Evolutionary conservation across 768 basidiomycete genomes (phyloP).

Genomic region (Rhodotorula kratochvilovae): DNA sequence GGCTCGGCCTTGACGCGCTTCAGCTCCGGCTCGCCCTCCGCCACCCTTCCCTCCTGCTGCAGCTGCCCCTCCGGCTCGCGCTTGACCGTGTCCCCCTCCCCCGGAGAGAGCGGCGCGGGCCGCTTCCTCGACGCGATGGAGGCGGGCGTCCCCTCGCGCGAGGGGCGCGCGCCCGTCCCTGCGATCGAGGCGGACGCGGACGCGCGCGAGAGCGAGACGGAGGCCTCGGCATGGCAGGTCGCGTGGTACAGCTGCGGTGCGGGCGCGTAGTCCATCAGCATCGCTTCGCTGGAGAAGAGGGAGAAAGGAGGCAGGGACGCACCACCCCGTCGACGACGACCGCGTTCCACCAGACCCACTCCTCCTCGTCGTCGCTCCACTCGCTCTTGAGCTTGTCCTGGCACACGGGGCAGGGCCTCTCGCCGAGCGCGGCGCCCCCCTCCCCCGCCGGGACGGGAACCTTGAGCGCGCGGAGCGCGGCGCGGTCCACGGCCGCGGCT

Average conservation of each 20-base stretch:
- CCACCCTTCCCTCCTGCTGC: not conserved
- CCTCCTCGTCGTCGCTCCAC: conserved; percentile 91
- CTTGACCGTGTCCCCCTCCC: not conserved
- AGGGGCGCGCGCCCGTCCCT: not conserved
- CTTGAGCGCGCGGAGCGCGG: conserved; percentile 59
- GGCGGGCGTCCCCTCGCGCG: conserved; percentile 12
- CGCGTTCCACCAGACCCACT: conserved; percentile 96
- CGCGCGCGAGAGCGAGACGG: not conserved
- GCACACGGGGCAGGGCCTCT: conserved; percentile 88
- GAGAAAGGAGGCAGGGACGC: not conserved
- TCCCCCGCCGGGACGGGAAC: conserved; percentile 60
- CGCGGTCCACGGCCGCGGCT: conserved; percentile 48
- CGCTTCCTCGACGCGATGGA: not conserved
- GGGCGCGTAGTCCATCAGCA: no score
- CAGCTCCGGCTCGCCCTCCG: not conserved
- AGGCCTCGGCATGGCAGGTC: conserved; percentile 35
- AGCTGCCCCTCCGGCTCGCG: not conserved
- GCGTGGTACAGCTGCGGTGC: conserved; percentile 34
- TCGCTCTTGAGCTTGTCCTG: conserved; percentile 87
- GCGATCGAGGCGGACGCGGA: not conserved
- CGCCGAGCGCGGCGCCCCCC: conserved; percentile 56
- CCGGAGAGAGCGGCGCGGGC: not conserved
- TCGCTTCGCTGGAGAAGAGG: not conserved
- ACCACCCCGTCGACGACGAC: conserved; percentile 66
- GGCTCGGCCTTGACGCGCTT: not conserved